Base-by-base conservation (phyloP, 2,329 filamentous ascomycete species). In the Calycina marina region DNA sequence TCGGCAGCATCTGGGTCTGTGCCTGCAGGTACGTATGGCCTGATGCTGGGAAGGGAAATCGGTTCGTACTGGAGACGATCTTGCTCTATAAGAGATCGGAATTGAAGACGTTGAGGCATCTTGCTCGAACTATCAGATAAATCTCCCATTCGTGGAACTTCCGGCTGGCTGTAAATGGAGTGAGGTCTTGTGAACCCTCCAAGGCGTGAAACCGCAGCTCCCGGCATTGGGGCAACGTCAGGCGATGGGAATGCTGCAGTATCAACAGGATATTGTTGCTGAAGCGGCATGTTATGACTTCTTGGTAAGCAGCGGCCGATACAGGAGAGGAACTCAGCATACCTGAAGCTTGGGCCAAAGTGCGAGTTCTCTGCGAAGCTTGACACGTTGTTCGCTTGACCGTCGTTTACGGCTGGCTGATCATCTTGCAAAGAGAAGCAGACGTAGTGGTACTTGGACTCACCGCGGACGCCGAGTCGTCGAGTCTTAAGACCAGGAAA, bases 381-480 rank as follows among this genome's bases (percentile, higher is more conserved):
- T 14, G 64, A 55, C 4, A 61, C 53, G 13, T 62, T 61, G 3
- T 56, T 54, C 25, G 59, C 56, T 10, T 62, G 56, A 16, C 67
- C 59, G 30, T 48, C 45, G 10, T 43, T 40, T 29, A 50, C 32
- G 22, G 49, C 45, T 30, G 50, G 48, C 30, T 52, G 49, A 36
- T 76, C 72, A 31, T 76, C 72, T 25, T 61, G 57, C 31, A 77
- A 56, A 9, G 61, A 61, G 46, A 78, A 78, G 49, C 76, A 75
- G 28, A 77, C 72, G 49, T 98, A 98, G 56, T 98, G 90, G 55
- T 98, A 98, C 54, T 98, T 98, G 10, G 90, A 98, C 59, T 96
- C 88, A 42, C 90, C 90, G 32, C 90, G 75, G 28, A 96, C 86
- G 40, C 90, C 90, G 9, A 98, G 65, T 42, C 90, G 72, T 37